A percentile compares a stretch with the other conserved stretches of the same genome.
These are phyloP conservation scores for Aristolochia contorta DNA, from an alignment of 164 flowering plant genomes.

Conservation along the genomic window DNA sequence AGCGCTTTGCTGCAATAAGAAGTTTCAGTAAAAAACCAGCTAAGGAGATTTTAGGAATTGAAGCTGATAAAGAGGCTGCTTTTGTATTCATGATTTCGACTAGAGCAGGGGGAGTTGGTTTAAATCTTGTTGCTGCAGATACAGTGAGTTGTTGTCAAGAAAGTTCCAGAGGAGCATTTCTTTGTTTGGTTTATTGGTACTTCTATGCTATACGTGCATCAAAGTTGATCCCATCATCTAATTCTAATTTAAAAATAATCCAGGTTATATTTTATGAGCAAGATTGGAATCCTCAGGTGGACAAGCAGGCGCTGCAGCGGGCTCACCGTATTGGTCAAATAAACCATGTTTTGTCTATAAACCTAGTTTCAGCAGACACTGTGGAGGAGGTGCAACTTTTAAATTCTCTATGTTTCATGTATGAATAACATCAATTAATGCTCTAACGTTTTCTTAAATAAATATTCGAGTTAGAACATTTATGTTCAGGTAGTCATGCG, in stretches of 20 bases:
- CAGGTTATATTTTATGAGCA: conserved; percentile 98
- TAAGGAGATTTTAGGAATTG: conserved; percentile 12
- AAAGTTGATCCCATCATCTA: neutral
- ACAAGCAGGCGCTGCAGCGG: conserved; percentile 92
- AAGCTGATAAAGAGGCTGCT: conserved; percentile 30
- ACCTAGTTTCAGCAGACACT: conserved; percentile 49
- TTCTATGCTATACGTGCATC: neutral
- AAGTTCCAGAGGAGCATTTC: too few species aligned
- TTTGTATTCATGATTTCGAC: conserved; percentile 91
- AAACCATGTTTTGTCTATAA: conserved; percentile 73
- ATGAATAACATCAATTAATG: neutral
- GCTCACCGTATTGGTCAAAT: conserved; percentile 89
- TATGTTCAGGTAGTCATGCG: conserved; percentile 64
- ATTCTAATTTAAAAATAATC: neutral
- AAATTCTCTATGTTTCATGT: neutral
- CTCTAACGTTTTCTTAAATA: neutral
- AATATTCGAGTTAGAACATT: conserved; percentile 2
- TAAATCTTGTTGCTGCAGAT: conserved; percentile 96
- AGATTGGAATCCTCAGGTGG: conserved; percentile 99
- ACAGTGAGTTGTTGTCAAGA: conserved; percentile 47
- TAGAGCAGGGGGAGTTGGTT: conserved; percentile 95
- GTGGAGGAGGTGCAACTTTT: conserved; percentile 65
- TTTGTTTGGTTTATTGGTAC: too few species aligned
- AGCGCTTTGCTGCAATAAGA: conserved; percentile 94
- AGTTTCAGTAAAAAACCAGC: conserved; percentile 47